A percentile compares a stretch with the other conserved stretches of the same genome.
These are phyloP conservation scores for Rostrohypoxylon terebratum DNA, from an alignment of 495 filamentous ascomycete genomes.

Conservation along the genomic window DNA sequence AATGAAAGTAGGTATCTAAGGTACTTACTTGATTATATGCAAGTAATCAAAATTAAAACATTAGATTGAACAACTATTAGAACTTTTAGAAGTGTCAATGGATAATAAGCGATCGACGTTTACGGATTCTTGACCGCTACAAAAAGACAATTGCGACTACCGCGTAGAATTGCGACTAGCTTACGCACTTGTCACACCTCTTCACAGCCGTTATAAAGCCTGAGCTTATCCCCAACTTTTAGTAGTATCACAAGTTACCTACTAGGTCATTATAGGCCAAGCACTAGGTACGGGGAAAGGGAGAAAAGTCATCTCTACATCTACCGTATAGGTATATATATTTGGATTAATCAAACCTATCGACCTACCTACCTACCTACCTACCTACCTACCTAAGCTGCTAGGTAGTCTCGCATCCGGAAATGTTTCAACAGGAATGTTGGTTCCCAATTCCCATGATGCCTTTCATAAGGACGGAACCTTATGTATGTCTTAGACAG, in stretches of 20 bases:
- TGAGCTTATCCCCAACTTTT: background rate
- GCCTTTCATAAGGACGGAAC: background rate
- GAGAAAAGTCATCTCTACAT: background rate
- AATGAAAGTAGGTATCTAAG: background rate
- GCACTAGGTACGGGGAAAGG: background rate
- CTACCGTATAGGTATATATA: no score
- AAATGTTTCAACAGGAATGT: slow-evolving; percentile 25
- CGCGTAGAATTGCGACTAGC: slow-evolving; percentile 1
- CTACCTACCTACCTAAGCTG: background rate
- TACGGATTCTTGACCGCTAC: slow-evolving; percentile 10
- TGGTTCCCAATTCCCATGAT: slow-evolving; percentile 6
- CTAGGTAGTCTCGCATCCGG: slow-evolving; percentile 13
- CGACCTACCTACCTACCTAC: background rate
- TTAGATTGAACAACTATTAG: no score
- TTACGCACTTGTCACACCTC: slow-evolving; percentile 3
- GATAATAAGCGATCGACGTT: slow-evolving; percentile 3
- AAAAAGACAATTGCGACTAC: background rate
- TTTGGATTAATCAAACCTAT: no score
- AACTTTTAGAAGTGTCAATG: no score
- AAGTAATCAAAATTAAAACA: no score
- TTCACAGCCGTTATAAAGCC: background rate
- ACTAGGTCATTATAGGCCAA: background rate
- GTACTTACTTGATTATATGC: background rate
- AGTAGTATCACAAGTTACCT: background rate
- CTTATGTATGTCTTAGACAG: slow-evolving; percentile 32